Base-by-base conservation (phyloP, 2,329 filamentous ascomycete species). In the Fusarium brevicatenulatum region DNA sequence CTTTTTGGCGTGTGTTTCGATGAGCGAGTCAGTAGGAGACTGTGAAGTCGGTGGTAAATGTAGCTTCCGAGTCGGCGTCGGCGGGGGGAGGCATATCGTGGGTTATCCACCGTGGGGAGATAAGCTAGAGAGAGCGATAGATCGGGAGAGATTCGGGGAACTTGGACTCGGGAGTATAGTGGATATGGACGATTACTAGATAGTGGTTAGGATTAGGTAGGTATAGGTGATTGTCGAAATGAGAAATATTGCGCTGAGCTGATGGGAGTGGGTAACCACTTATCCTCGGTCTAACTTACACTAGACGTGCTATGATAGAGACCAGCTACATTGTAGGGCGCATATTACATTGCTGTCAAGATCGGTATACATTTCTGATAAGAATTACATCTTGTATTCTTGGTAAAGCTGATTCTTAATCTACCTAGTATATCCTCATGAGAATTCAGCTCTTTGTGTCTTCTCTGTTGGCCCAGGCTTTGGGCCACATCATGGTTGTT, bases 21-120 rank as follows among this genome's bases (percentile, higher is more conserved):
- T 21, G 44, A 40, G 21, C 70, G 70, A 72, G 70, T 71, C 67
- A 73, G 70, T 58, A 10, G 36, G 36, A 55, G 19, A 47, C 28
- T 43, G 18, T 36, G 36, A 39, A 66, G 25, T 63, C 70, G 70
- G 70, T 58, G 21, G 57, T 64, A 73, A 43, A 73, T 73, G 70
- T 73, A 59, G 70, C 37, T 59, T 70, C 70, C 66, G 66, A 69
- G 25, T 42, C 58, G 66, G 58, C 54, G 16, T 16, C 21, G 36
- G 34, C 10, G 50, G 23, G 55, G 40, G 36, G 34, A 9, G 58
- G 32, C 32, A 68, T 69, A 69, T 68, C 63, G 42, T 12, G 44
- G n/a, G 15, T 13, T 50, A 64, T 64, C 66, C 57, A 64, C 65
- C 25, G 28, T 36, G 46, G 42, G 37, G 34, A 69, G 66, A 70